Conservation (phyloP, 176 grass and related monocot genomes). For the Carex pumila region DNA sequence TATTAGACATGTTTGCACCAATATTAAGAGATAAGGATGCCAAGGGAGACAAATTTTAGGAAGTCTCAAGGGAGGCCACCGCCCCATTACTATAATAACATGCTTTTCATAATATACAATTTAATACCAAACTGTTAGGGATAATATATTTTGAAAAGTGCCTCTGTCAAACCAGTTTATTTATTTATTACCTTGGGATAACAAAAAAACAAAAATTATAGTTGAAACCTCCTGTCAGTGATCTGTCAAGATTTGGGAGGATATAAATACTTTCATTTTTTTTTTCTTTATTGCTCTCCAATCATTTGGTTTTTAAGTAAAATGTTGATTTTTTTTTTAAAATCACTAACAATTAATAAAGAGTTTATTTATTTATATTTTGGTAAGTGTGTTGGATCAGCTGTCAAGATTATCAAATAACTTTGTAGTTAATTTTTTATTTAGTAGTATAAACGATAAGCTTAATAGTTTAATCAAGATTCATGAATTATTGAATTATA, state of each 20-base stretch:
- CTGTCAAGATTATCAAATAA: neutral
- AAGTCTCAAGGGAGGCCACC: neutral
- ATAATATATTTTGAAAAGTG: neutral
- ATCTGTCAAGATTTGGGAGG: too few relatives aligned
- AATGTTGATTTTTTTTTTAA: too few relatives aligned
- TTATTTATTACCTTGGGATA: neutral
- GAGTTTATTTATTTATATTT: too few relatives aligned
- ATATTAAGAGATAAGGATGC: neutral
- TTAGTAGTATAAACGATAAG: neutral
- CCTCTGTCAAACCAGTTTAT: neutral
- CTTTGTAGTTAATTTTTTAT: neutral
- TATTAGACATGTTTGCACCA: neutral
- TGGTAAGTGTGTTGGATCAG: too few relatives aligned
- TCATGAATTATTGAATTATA: conserved; percentile 2
- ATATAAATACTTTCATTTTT: too few relatives aligned
- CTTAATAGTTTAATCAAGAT: neutral
- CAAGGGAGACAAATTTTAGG: neutral
- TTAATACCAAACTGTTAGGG: neutral
- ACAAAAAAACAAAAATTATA: neutral
- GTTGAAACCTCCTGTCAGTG: too few relatives aligned
- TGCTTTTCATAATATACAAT: neutral
- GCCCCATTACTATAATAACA: neutral
- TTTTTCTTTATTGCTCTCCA: too few relatives aligned
- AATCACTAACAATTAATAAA: too few relatives aligned
- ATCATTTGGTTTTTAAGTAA: too few relatives aligned